Evolutionary conservation across 441 rosid genomes (phyloP).

Genomic region (Croton laevigatus): DNA sequence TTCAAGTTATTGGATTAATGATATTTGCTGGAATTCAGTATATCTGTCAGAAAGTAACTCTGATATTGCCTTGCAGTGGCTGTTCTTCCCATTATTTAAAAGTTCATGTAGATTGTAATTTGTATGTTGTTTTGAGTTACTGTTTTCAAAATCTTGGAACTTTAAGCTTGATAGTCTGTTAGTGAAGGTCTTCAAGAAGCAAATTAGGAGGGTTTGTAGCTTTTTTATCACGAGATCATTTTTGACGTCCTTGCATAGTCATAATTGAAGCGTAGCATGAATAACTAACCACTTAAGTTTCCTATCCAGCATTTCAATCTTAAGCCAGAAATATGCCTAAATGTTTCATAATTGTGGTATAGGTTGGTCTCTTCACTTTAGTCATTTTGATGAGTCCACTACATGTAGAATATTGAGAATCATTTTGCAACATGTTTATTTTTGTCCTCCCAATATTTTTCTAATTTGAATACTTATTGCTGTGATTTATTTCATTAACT

Average conservation of each 20-base stretch:
- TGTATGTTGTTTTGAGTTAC: neutral
- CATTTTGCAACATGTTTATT: neutral
- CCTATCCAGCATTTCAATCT: too few species aligned
- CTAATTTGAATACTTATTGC: neutral
- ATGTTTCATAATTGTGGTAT: neutral
- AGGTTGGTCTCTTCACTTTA: neutral
- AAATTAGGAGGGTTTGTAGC: too few species aligned
- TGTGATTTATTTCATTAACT: neutral
- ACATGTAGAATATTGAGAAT: neutral
- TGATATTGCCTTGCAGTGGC: neutral
- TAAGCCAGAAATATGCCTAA: neutral
- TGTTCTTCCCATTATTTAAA: neutral
- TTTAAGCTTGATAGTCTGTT: neutral
- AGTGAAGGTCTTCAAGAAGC: neutral
- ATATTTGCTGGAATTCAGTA: neutral
- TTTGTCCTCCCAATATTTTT: neutral
- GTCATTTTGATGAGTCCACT: neutral
- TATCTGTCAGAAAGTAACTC: neutral
- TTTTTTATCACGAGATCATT: neutral
- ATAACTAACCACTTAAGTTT: neutral
- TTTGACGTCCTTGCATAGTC: neutral
- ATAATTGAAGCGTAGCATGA: neutral
- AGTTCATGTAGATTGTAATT: too few species aligned
- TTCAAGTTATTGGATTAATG: neutral
- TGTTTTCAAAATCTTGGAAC: neutral